A percentile compares a stretch with the other conserved stretches of the same genome.
phyloP scores from a whole-genome alignment of 257 asterid genomes.

The Solanum paucissectum region DNA sequence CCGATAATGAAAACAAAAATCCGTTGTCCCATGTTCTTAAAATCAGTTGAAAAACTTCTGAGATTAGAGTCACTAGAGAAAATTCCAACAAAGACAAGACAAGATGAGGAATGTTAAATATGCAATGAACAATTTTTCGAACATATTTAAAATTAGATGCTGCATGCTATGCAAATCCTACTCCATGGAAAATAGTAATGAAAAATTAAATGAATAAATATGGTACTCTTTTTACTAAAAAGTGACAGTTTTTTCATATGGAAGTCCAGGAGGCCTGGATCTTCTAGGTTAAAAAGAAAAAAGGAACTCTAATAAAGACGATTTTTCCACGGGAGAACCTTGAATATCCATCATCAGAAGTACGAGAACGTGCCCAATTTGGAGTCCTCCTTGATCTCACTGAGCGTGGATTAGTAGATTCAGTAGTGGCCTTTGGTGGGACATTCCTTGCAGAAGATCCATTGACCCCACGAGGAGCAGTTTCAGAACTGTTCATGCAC shows the following conservation, averaged over 20 bases:
- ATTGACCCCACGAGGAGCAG: conserved; percentile 13
- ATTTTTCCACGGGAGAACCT: conserved; percentile 30
- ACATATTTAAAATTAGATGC: neutral
- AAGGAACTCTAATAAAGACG: neutral
- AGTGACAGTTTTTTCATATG: neutral
- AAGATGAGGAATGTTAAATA: neutral
- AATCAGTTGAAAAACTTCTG: conserved; percentile 39
- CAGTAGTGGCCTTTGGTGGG: conserved; percentile 34
- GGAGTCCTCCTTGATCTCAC: conserved; percentile 93
- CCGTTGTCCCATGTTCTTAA: conserved; percentile 87
- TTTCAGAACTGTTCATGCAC: conserved; percentile 48
- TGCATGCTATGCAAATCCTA: neutral
- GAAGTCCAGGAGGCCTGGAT: neutral
- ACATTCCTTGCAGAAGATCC: conserved; percentile 28
- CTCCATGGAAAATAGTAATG: neutral
- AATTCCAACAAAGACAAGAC: conserved; percentile 5
- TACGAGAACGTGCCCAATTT: conserved; percentile 74
- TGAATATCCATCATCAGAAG: conserved; percentile 85
- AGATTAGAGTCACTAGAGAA: conserved; percentile 63
- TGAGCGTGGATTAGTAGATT: conserved; percentile 52
- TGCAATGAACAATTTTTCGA: neutral
- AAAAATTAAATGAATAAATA: neutral
- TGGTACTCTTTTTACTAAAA: neutral
- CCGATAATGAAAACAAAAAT: conserved; percentile 79
- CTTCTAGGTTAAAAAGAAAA: neutral